Percentiles rank a stretch among this genome's conserved stretches.
Evolutionary conservation across 2,329 filamentous ascomycete species (phyloP).

Genomic region (Rhinocladiella similis): DNA sequence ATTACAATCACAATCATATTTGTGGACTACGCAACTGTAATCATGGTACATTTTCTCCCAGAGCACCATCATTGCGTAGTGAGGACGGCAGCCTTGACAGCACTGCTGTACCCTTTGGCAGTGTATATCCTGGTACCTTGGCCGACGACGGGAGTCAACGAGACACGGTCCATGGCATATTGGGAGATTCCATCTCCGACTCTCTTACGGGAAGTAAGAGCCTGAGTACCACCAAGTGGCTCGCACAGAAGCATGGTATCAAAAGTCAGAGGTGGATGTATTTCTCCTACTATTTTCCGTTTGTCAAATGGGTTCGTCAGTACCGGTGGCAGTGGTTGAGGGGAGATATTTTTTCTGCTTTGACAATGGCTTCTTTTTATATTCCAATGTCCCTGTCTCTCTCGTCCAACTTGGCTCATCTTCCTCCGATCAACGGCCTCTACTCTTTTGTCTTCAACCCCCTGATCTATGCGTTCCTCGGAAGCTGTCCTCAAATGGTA

Average conservation of each 20-base stretch:
- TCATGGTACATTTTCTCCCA: conserved; percentile 76
- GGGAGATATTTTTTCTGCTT: conserved; percentile 81
- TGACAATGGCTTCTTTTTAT: conserved; percentile 99
- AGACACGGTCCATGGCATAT: conserved; percentile 36
- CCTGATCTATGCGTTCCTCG: conserved; percentile 84
- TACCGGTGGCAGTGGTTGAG: conserved; percentile 80
- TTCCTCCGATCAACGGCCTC: conserved; percentile 89
- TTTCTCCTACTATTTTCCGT: conserved; percentile 87
- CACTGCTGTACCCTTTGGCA: conserved; percentile 26
- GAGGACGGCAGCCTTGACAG: conserved; percentile 35
- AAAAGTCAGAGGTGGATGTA: conserved; percentile 79
- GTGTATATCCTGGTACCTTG: conserved; percentile 24
- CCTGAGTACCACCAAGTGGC: conserved; percentile 69
- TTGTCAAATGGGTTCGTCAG: conserved; percentile 84
- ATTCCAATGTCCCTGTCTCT: conserved; percentile 95
- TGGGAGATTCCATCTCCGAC: conserved; percentile 47
- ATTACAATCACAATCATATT: conserved; percentile 39
- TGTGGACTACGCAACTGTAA: conserved; percentile 54
- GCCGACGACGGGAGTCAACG: conserved; percentile 22
- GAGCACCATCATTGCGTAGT: conserved; percentile 55
- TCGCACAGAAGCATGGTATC: conserved; percentile 73
- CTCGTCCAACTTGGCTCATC: conserved; percentile 86
- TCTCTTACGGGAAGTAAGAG: conserved; percentile 40
- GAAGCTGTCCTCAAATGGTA: conserved; percentile 89
- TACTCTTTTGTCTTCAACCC: conserved; percentile 95